phyloP scores from a whole-genome alignment of 2,329 filamentous ascomycete genomes.

The Aspergillus caelatus region DNA sequence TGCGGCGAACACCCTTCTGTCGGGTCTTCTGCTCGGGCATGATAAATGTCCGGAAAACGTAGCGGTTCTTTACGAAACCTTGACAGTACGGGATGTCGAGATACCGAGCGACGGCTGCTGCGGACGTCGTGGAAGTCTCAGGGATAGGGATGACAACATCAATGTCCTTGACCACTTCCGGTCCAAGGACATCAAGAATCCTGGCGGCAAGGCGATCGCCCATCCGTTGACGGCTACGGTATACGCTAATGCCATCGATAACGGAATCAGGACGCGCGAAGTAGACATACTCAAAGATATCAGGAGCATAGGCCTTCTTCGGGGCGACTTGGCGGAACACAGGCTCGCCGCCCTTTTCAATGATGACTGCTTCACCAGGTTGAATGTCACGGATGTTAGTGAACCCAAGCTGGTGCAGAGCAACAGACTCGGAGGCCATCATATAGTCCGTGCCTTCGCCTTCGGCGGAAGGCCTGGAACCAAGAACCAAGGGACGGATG shows the following conservation, averaged over 20 bases:
- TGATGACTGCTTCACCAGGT: constrained; percentile 83
- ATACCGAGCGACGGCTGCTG: constrained; percentile 72
- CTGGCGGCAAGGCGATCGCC: constrained; percentile 76
- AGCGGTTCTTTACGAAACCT: constrained; percentile 87
- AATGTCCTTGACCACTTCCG: constrained; percentile 72
- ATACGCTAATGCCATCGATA: constrained; percentile 87
- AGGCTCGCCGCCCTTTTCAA: constrained; percentile 74
- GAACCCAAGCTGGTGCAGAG: constrained; percentile 80
- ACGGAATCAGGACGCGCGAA: constrained; percentile 79
- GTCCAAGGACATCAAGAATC: constrained; percentile 68
- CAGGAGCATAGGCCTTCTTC: constrained; percentile 72
- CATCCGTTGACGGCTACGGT: constrained; percentile 84
- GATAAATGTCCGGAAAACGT: constrained; percentile 86
- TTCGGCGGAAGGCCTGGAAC: constrained; percentile 69
- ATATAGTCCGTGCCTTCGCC: constrained; percentile 77
- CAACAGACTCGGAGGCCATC: constrained; percentile 87
- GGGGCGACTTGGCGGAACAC: constrained; percentile 75
- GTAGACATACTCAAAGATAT: constrained; percentile 88
- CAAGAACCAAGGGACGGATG: constrained; percentile 80
- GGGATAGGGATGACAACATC: constrained; percentile 81
- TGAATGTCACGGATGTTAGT: constrained; percentile 73
- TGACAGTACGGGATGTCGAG: constrained; percentile 77
- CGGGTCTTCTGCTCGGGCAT: constrained; percentile 80
- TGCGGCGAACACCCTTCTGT: constrained; percentile 84
- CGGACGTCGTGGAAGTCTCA: constrained; percentile 80